Percentiles rank a stretch among this genome's conserved stretches.
phyloP scores from a whole-genome alignment of 441 rosid genomes.

The Arabidopsis lyrata region DNA sequence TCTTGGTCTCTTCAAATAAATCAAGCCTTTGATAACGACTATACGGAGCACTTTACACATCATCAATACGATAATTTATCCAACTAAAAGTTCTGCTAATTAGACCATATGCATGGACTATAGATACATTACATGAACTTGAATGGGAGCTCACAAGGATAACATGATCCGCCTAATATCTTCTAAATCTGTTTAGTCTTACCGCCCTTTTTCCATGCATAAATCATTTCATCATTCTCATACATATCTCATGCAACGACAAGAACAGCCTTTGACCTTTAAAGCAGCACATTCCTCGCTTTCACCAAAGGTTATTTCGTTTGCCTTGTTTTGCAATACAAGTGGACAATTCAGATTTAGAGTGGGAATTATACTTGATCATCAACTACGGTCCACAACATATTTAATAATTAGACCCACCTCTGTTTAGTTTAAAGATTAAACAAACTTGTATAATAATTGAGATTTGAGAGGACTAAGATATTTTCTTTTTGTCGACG shows the following conservation, averaged over 20 bases:
- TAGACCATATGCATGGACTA: neutral
- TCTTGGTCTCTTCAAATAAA: neutral
- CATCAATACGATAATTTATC: neutral
- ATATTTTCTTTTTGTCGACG: neutral
- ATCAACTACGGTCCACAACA: constrained; percentile 1
- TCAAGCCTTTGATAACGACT: neutral
- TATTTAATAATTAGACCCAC: neutral
- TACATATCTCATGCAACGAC: constrained; percentile 28
- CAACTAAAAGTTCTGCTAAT: constrained; percentile 1
- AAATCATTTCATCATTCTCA: constrained; percentile 9
- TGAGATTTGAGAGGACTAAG: neutral
- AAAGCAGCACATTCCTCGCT: constrained; percentile 13
- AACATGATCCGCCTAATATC: constrained; percentile 16
- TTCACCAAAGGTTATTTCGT: neutral
- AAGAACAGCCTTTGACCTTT: constrained; percentile 12
- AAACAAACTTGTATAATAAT: neutral
- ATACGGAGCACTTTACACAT: neutral
- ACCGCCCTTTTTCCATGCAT: neutral
- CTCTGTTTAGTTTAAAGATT: neutral
- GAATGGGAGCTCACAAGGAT: constrained; percentile 10
- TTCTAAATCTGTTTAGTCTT: neutral
- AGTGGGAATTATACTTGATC: neutral
- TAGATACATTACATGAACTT: neutral
- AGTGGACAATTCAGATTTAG: no score
- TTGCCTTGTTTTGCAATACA: neutral